Conservation (phyloP, 306 rosid genomes). For the Pyrus betulifolia region DNA sequence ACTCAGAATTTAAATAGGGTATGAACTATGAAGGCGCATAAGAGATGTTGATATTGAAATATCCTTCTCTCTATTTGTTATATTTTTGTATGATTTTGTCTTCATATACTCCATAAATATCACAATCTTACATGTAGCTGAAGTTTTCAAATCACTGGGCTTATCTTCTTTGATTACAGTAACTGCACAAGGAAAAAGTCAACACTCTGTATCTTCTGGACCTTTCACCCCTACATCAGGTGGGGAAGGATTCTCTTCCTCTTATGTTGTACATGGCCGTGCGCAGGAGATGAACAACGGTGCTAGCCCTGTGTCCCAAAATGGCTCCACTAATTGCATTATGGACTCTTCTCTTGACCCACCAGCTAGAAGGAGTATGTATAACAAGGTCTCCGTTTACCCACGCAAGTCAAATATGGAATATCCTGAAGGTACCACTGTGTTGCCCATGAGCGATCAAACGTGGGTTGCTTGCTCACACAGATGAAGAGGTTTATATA, state of each 20-base stretch:
- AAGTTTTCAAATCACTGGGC: not conserved
- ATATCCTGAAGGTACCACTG: conserved; percentile 19
- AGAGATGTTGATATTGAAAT: not conserved
- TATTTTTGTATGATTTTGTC: no score
- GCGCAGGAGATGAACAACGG: not conserved
- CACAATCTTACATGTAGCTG: not conserved
- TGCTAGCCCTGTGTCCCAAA: not conserved
- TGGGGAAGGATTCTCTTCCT: conserved; percentile 12
- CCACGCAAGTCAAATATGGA: conserved; percentile 24
- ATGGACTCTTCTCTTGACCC: conserved; percentile 1
- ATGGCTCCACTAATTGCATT: conserved; percentile 1
- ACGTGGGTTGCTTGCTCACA: conserved; percentile 43
- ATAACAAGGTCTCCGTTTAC: conserved; percentile 20
- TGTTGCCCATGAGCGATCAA: conserved; percentile 40
- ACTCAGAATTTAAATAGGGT: not conserved
- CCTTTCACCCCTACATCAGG: not conserved
- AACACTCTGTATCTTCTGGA: conserved; percentile 16
- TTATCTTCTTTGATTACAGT: not conserved
- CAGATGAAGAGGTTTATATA: not conserved
- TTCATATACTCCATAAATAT: not conserved
- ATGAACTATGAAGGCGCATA: not conserved
- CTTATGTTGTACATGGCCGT: conserved; percentile 9
- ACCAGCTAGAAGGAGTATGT: conserved; percentile 10
- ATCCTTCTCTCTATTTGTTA: not conserved
- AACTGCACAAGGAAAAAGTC: not conserved